Base-by-base conservation (phyloP, 176 grass and related monocot genomes). In the Melocanna baccifera region DNA sequence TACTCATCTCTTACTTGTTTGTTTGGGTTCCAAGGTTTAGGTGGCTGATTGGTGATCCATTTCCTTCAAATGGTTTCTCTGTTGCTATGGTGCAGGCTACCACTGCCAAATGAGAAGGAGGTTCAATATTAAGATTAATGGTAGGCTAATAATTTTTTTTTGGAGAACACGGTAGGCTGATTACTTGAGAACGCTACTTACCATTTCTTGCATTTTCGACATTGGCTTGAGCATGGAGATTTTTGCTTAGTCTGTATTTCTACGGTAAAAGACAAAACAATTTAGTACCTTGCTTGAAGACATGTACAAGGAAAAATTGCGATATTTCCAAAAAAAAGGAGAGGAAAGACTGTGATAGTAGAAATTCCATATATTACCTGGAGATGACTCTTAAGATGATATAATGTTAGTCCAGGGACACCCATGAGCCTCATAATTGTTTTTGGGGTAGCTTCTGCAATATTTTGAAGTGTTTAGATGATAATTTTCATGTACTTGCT, bases 211-310 rank as follows among this genome's bases (percentile, higher is more conserved):
- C 75, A 84, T 83, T 91, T 81, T 78, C 94, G 20, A 10, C 76
- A 48, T 76, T 90, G 66, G 83, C 80, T 90, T 95, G 96, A 73
- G 81, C 58, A 22, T 95, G 93, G 23, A 91, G 84, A 87, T 95
- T 99, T 85, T 99, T 99, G 73, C 93, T 94, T 37, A 99, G 91
- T 70, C 96, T 96, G 69, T 92, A 99, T 93, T 99, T 99, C 96
- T 99, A 85, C 28, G 63, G 75, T 75, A 78, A 76, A 52, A 88
- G 62, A 76, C 39, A 87, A 76, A 87, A 68, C 22, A 71, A 67
- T 43, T 92, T 81, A 93, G 78, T 86, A 72, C 86, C 70, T 84
- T 78, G 59, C 58, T 62, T 40, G 40, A 80, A 67, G 30, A 40
- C 36, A 72, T 67, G 26, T 40, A 77, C 67, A 47, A 47, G 16